phyloP scores from a whole-genome alignment of 495 filamentous ascomycete genomes.

The Penicillium taxi region DNA sequence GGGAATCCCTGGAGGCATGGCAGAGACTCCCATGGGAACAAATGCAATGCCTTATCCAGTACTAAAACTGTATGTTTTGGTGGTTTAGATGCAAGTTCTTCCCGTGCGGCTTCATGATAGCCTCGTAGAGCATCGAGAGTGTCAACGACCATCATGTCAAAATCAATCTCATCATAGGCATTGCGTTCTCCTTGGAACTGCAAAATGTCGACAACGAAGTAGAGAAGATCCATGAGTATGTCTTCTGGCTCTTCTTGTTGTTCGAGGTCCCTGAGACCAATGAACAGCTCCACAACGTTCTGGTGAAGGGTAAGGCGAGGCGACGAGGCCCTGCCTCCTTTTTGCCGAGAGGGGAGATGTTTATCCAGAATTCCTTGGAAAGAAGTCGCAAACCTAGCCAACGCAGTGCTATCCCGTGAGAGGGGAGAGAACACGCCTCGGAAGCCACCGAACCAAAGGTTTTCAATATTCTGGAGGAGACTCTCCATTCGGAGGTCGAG shows the following conservation, averaged over 20 bases:
- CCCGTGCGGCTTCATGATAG: conserved; percentile 57
- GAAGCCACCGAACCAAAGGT: conserved; percentile 92
- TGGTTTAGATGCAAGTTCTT: conserved; percentile 46
- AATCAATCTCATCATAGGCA: conserved; percentile 96
- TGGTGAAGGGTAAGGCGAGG: conserved; percentile 58
- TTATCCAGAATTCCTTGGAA: conserved; percentile 81
- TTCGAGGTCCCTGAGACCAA: conserved; percentile 69
- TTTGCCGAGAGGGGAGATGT: conserved; percentile 80
- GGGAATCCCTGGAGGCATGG: conserved; percentile 74
- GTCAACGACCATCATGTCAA: conserved; percentile 81
- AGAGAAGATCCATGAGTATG: conserved; percentile 76
- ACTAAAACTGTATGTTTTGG: conserved; percentile 83
- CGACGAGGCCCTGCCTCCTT: conserved; percentile 42
- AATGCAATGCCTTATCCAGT: conserved; percentile 82
- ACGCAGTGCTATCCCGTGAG: conserved; percentile 46
- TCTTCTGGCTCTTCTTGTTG: conserved; percentile 72
- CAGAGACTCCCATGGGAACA: conserved; percentile 93
- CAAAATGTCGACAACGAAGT: conserved; percentile 92
- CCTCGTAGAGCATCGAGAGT: conserved; percentile 68
- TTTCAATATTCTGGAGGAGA: conserved; percentile 76
- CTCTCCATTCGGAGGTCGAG: conserved; percentile 71
- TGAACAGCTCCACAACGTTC: conserved; percentile 77
- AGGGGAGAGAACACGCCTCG: conserved; percentile 79
- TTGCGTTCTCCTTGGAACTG: conserved; percentile 96
- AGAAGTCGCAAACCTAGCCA: conserved; percentile 63